phyloP scores from a whole-genome alignment of 2,329 filamentous ascomycete genomes.

The Colletotrichum zoysiae region DNA sequence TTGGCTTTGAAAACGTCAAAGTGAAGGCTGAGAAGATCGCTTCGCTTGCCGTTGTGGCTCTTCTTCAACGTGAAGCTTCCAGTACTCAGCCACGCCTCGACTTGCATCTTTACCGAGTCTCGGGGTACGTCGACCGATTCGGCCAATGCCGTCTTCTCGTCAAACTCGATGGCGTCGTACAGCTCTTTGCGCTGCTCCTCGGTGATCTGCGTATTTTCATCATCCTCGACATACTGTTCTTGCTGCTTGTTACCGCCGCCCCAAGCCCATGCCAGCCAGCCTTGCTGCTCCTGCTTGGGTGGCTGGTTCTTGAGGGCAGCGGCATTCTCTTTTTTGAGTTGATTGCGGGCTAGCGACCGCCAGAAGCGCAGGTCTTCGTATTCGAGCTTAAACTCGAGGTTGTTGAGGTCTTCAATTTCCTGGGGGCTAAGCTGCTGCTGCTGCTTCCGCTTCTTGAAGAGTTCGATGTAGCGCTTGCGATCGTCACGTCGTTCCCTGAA shows the following conservation, averaged over 20 bases:
- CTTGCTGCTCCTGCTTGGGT: slow-evolving; percentile 75
- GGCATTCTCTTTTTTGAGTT: slow-evolving; percentile 94
- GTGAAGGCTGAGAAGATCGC: slow-evolving; percentile 88
- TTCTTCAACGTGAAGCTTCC: slow-evolving; percentile 96
- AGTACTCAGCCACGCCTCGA: slow-evolving; percentile 93
- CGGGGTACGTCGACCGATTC: slow-evolving; percentile 90
- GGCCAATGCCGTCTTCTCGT: slow-evolving; percentile 91
- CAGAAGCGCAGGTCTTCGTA: slow-evolving; percentile 99
- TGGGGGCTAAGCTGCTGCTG: slow-evolving; percentile 76
- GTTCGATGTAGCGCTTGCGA: slow-evolving; percentile 85
- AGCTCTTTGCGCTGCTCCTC: slow-evolving; percentile 97
- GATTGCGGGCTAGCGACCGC: slow-evolving; percentile 92
- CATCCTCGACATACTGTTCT: slow-evolving; percentile 70
- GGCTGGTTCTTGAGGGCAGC: slow-evolving; percentile 79
- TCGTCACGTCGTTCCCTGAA: slow-evolving; percentile 94
- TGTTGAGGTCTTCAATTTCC: slow-evolving; percentile 79
- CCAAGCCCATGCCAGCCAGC: slow-evolving; percentile 95
- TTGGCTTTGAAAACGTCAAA: slow-evolving; percentile 97
- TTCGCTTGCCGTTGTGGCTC: slow-evolving; percentile 80
- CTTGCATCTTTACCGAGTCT: slow-evolving; percentile 91
- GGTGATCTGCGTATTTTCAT: slow-evolving; percentile 88
- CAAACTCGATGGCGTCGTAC: slow-evolving; percentile 97
- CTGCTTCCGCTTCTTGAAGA: slow-evolving; percentile 95
- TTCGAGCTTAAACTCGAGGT: slow-evolving; percentile 85
- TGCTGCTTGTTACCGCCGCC: slow-evolving; percentile 72